Conservation (phyloP, 2,329 filamentous ascomycete genomes). For the Kalaharituber pfeilii region DNA sequence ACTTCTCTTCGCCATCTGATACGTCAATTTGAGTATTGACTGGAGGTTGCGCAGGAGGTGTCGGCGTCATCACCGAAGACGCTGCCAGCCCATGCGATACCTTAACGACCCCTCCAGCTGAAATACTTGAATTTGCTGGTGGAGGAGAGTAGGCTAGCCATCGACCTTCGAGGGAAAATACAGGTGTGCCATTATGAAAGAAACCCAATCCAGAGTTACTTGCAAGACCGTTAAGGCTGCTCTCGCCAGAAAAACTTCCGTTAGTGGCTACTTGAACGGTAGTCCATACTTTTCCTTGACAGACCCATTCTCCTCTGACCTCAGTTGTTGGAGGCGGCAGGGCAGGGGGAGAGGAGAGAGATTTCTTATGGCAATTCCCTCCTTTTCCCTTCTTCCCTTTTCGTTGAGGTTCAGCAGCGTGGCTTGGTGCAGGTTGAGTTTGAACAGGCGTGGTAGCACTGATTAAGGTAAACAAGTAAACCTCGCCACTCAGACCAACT, state of each 20-base stretch:
- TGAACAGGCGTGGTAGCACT: slow-evolving; percentile 27
- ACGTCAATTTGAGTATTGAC: slow-evolving; percentile 52
- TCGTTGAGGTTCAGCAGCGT: slow-evolving; percentile 16
- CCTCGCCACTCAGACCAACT: slow-evolving; percentile 21
- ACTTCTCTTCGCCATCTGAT: slow-evolving; percentile 46
- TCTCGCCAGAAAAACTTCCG: slow-evolving; percentile 12
- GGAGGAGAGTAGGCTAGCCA: slow-evolving; percentile 67
- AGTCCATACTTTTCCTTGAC: slow-evolving; percentile 85
- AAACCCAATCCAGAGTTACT: slow-evolving; percentile 9
- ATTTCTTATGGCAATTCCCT: slow-evolving; percentile 2
- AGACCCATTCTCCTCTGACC: slow-evolving; percentile 34
- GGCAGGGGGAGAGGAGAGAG: slow-evolving; percentile 1
- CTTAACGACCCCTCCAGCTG: slow-evolving; percentile 48
- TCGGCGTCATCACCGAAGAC: slow-evolving; percentile 41
- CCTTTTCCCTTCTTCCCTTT: slow-evolving; percentile 15
- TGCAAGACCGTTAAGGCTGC: neutral
- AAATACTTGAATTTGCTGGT: slow-evolving; percentile 50
- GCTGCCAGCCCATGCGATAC: slow-evolving; percentile 38
- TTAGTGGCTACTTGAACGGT: slow-evolving; percentile 29
- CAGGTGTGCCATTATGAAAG: slow-evolving; percentile 38
- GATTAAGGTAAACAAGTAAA: slow-evolving; percentile 30
- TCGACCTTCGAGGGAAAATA: slow-evolving; percentile 50
- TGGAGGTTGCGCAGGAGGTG: slow-evolving; percentile 50
- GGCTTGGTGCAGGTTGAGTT: slow-evolving; percentile 38
- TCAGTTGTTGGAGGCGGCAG: slow-evolving; percentile 11